phyloP scores from a whole-genome alignment of 2,329 filamentous ascomycete genomes.

The Colletotrichum eleusines region DNA sequence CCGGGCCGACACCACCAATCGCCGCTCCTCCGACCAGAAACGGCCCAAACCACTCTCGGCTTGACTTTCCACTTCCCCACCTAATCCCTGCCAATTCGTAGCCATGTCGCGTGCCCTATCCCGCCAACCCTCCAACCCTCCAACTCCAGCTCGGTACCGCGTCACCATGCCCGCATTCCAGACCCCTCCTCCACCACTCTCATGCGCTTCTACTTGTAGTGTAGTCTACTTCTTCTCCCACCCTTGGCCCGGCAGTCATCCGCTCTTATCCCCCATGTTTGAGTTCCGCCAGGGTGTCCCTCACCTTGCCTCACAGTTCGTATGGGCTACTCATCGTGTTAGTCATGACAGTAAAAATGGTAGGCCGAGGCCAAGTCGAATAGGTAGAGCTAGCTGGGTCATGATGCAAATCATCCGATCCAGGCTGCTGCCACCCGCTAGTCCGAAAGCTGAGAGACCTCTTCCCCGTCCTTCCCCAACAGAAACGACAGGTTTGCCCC shows the following conservation, averaged over 20 bases:
- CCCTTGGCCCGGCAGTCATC: conserved; percentile 12
- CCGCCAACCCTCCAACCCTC: not conserved
- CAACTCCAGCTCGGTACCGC: conserved; percentile 2
- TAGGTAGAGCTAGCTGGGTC: not conserved
- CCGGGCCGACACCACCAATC: not conserved
- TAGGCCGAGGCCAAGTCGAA: not conserved
- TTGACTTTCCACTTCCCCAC: too few relatives aligned
- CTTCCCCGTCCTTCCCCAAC: conserved; percentile 27
- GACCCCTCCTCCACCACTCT: not conserved
- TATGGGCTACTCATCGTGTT: not conserved
- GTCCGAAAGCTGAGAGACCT: not conserved
- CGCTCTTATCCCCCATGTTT: not conserved
- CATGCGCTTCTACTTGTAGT: not conserved
- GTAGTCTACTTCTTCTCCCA: not conserved
- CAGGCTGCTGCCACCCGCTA: not conserved
- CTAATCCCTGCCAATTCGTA: too few relatives aligned
- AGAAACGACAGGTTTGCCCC: conserved; percentile 14
- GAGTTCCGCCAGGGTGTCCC: conserved; percentile 2
- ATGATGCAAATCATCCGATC: conserved; percentile 15
- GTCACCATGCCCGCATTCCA: conserved; percentile 5
- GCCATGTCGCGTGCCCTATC: too few relatives aligned
- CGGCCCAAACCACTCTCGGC: too few relatives aligned
- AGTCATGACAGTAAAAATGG: not conserved
- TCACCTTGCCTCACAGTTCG: not conserved
- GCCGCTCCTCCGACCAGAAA: not conserved